Evolutionary conservation across 352 stramenopile species (phyloP).

Genomic region (Phytophthora aleatoria): DNA sequence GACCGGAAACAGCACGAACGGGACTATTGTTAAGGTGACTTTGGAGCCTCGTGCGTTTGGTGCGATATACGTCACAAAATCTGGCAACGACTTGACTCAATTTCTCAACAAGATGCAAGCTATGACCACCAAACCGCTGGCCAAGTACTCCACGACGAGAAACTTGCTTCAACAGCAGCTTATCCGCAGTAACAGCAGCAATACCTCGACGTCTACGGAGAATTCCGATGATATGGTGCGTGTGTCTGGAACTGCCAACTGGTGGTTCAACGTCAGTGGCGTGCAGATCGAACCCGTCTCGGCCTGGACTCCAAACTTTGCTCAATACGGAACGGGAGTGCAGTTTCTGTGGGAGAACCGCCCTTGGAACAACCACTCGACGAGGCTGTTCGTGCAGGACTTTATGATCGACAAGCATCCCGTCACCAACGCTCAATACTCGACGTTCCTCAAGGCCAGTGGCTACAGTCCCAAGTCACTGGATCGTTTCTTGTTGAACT

Average conservation of each 20-base stretch:
- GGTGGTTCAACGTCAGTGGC: slow-evolving; percentile 84
- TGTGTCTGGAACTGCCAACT: slow-evolving; percentile 50
- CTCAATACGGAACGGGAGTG: slow-evolving; percentile 68
- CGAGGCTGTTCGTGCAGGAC: slow-evolving; percentile 60
- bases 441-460: slow-evolving; percentile 54
- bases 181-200: slow-evolving; percentile 20
- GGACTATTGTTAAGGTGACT: slow-evolving; percentile 28
- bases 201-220: neutral
- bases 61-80: slow-evolving; percentile 46
- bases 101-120: slow-evolving; percentile 60
- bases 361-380: slow-evolving; percentile 82
- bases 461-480: slow-evolving; percentile 60
- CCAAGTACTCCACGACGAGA: slow-evolving; percentile 47
- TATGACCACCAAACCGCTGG: slow-evolving; percentile 54
- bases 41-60: slow-evolving; percentile 72
- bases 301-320: slow-evolving; percentile 66
- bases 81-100: slow-evolving; percentile 26
- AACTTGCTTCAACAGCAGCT: slow-evolving; percentile 49
- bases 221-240: slow-evolving; percentile 46
- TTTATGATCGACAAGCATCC: slow-evolving; percentile 78
- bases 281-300: slow-evolving; percentile 83
- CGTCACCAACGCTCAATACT: slow-evolving; percentile 80
- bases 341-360: slow-evolving; percentile 86
- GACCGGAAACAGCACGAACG: slow-evolving; percentile 7
- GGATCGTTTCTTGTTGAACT: slow-evolving; percentile 77